Conservation (phyloP, 805 yeast species). For the Nakazawaea peltata region DNA sequence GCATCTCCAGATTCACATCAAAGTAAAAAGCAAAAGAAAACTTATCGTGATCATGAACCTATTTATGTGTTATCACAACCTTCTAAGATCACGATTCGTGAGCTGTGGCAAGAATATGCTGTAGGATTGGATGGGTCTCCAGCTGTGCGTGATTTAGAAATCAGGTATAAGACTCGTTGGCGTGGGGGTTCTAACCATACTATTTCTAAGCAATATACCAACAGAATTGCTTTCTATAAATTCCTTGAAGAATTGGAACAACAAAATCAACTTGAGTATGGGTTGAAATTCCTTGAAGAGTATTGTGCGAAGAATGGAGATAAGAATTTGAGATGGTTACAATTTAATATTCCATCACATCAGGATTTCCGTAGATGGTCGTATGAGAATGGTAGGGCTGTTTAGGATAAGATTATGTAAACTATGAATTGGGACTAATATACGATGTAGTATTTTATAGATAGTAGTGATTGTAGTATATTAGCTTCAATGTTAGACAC, state of each 20-base stretch:
- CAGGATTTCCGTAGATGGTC: constrained; percentile 5
- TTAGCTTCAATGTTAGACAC: too few relatives aligned
- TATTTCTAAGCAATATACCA: constrained; percentile 18
- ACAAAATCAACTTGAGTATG: constrained; percentile 7
- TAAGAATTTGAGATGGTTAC: constrained; percentile 10
- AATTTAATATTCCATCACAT: constrained; percentile 9
- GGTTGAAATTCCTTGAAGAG: constrained; percentile 10
- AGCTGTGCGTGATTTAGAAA: constrained; percentile 30
- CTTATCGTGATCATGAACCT: constrained; percentile 11
- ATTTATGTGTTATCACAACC: constrained; percentile 12
- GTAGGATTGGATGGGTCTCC: constrained; percentile 33
- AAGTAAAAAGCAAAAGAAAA: constrained; percentile 13
- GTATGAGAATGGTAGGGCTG: constrained; percentile 2
- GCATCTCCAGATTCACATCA: constrained; percentile 4
- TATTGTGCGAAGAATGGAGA: constrained; percentile 7
- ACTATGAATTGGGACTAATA: too few relatives aligned
- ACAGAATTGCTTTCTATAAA: constrained; percentile 9
- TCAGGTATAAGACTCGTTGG: constrained; percentile 33
- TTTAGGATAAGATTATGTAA: not conserved
- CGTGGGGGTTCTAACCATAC: constrained; percentile 25
- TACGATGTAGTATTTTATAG: too few relatives aligned
- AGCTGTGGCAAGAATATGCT: constrained; percentile 23
- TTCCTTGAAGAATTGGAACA: constrained; percentile 8
- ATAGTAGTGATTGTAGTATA: too few relatives aligned
- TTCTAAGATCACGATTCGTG: constrained; percentile 12